Evolutionary conservation across 306 rosid genomes (phyloP).

Genomic region (Dalbergia cultrata): DNA sequence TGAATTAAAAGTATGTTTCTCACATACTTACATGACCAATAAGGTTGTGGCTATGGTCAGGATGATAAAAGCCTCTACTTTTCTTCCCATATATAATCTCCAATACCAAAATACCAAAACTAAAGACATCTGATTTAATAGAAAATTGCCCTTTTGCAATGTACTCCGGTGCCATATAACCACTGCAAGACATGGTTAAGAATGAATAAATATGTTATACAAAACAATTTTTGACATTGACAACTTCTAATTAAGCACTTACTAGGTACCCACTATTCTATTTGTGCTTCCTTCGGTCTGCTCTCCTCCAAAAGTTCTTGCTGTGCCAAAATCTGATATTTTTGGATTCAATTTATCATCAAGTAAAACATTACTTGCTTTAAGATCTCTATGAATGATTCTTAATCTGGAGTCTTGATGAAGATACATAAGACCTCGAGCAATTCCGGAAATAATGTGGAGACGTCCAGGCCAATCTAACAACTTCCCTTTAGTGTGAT

Average conservation of each 20-base stretch:
- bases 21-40: slow-evolving; percentile 28
- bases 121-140: slow-evolving; percentile 19
- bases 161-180: slow-evolving; percentile 32
- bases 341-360: slow-evolving; percentile 56
- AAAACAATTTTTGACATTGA: too few species aligned
- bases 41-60: neutral
- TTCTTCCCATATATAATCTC: slow-evolving; percentile 24
- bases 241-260: slow-evolving; percentile 10
- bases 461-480: slow-evolving; percentile 57
- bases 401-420: slow-evolving; percentile 57
- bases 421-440: slow-evolving; percentile 59
- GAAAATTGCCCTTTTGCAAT: slow-evolving; percentile 9
- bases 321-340: slow-evolving; percentile 64
- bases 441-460: slow-evolving; percentile 52
- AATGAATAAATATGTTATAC: too few species aligned
- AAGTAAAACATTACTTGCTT: slow-evolving; percentile 58
- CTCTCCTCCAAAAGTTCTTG: slow-evolving; percentile 58
- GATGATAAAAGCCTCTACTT: slow-evolving; percentile 12
- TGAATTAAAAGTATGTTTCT: too few species aligned
- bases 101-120: slow-evolving; percentile 33
- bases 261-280: slow-evolving; percentile 58
- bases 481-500: slow-evolving; percentile 27
- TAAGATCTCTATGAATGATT: slow-evolving; percentile 61
- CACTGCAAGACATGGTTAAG: neutral
- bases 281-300: slow-evolving; percentile 57